Conservation (phyloP, 441 rosid species). For the Pelargonium australe region DNA sequence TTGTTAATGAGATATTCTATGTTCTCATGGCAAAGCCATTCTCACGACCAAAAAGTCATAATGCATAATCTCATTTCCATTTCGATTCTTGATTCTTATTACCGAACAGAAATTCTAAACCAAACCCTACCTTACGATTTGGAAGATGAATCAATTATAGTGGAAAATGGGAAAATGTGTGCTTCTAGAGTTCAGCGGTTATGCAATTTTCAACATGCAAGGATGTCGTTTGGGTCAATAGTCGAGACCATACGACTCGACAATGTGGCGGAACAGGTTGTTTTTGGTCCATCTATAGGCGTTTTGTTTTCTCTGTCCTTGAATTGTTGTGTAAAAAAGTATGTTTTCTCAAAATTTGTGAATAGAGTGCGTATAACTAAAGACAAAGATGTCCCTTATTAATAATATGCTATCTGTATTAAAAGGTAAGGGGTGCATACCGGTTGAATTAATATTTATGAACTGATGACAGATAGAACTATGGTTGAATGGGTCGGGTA, state of each 20-base stretch:
- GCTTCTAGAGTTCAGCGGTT: background rate
- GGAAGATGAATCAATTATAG: background rate
- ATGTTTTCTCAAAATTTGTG: too few species aligned
- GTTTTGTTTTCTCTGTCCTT: background rate
- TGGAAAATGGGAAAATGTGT: background rate
- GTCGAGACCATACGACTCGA: background rate
- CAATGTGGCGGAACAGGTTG: background rate
- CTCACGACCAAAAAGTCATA: too few species aligned
- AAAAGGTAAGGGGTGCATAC: background rate
- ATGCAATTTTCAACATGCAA: too few species aligned
- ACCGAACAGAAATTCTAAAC: too few species aligned
- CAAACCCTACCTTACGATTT: background rate
- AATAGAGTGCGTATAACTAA: too few species aligned
- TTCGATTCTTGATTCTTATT: too few species aligned
- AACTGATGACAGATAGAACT: background rate
- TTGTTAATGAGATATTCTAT: too few species aligned
- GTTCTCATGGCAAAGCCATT: too few species aligned
- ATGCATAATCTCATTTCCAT: too few species aligned
- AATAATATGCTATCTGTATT: background rate
- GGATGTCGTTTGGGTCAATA: too few species aligned
- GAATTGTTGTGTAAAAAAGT: background rate
- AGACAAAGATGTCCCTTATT: background rate
- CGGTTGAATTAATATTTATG: background rate
- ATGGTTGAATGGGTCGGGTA: background rate
- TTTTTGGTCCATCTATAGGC: background rate